phyloP scores from a whole-genome alignment of 495 filamentous ascomycete species.

The Xylaria telfairii region DNA sequence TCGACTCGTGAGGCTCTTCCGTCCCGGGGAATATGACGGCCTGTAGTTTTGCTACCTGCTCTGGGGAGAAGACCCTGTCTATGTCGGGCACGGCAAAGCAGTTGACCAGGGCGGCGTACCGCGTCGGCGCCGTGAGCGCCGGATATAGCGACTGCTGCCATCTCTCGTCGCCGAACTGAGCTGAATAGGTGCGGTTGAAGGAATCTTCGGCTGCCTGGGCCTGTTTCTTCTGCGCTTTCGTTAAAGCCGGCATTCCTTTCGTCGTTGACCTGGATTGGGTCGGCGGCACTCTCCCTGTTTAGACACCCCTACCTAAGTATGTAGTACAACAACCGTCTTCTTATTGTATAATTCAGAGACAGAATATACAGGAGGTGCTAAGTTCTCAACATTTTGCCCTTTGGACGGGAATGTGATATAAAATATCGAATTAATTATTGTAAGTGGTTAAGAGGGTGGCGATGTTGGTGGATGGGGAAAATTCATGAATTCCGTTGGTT shows the following conservation, averaged over 20 bases:
- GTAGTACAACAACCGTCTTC: neutral
- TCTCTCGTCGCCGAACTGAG: conserved; percentile 17
- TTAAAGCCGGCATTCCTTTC: conserved; percentile 24
- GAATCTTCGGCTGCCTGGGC: conserved; percentile 26
- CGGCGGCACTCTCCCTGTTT: neutral
- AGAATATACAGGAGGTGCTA: neutral
- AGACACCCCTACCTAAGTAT: neutral
- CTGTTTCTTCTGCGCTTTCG: conserved; percentile 26
- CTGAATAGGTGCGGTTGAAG: conserved; percentile 22
- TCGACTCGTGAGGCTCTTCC: neutral
- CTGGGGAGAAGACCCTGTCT: neutral
- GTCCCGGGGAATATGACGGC: neutral
- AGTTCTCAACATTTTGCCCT: neutral
- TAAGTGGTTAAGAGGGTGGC: neutral
- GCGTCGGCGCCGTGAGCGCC: conserved; percentile 19
- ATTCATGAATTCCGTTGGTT: neutral
- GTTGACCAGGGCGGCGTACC: conserved; percentile 26
- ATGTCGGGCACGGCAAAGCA: conserved; percentile 16
- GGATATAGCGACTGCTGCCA: conserved; percentile 26
- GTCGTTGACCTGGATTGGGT: neutral
- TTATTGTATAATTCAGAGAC: neutral
- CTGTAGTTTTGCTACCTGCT: conserved; percentile 8
- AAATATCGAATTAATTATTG: neutral
- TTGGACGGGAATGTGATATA: neutral
- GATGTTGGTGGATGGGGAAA: conserved; percentile 6